A percentile compares a stretch with the other conserved stretches of the same genome.
Evolutionary conservation across 208 protist genomes (phyloP).

Genomic region (Herpetomonas samuelpessoai): DNA sequence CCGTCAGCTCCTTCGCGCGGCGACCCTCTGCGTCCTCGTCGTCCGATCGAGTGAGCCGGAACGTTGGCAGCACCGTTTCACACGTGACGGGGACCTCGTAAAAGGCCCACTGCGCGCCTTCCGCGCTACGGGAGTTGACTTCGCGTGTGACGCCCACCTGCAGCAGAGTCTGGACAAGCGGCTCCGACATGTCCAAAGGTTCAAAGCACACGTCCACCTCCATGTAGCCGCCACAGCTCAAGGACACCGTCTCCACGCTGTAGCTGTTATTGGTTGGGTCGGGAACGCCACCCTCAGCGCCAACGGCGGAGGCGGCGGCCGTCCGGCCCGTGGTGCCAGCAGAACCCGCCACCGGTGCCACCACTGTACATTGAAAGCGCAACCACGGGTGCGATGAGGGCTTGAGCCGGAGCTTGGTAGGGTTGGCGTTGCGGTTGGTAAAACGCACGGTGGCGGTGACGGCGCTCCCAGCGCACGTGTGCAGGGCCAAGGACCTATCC

Average conservation of each 20-base stretch:
- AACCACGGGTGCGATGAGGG: conserved; percentile 73
- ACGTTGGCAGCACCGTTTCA: conserved; percentile 55
- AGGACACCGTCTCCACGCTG: conserved; percentile 7
- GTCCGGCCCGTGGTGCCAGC: conserved; percentile 1
- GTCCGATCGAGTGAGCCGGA: conserved; percentile 35
- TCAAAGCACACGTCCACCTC: conserved; percentile 72
- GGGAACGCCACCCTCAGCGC: background rate
- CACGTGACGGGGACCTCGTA: conserved; percentile 54
- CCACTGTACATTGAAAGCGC: conserved; percentile 37
- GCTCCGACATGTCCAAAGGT: conserved; percentile 45
- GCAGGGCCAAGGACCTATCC: conserved; percentile 30
- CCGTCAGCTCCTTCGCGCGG: background rate
- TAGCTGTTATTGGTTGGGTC: background rate
- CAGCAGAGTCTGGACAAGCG: conserved; percentile 39
- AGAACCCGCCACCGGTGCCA: conserved; percentile 36
- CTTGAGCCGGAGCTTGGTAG: conserved; percentile 56
- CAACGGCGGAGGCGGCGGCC: conserved; percentile 9
- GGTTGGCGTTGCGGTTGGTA: conserved; percentile 58
- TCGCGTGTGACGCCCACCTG: conserved; percentile 70
- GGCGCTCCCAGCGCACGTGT: conserved; percentile 27
- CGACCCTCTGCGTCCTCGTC: background rate
- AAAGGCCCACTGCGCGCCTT: conserved; percentile 78
- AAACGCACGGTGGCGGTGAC: conserved; percentile 49
- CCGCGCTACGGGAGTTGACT: conserved; percentile 60
- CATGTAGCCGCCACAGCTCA: conserved; percentile 80